These are phyloP conservation scores for Scheffersomyces stipitis DNA, from an alignment of 805 yeast species.

Conservation along the genomic window DNA sequence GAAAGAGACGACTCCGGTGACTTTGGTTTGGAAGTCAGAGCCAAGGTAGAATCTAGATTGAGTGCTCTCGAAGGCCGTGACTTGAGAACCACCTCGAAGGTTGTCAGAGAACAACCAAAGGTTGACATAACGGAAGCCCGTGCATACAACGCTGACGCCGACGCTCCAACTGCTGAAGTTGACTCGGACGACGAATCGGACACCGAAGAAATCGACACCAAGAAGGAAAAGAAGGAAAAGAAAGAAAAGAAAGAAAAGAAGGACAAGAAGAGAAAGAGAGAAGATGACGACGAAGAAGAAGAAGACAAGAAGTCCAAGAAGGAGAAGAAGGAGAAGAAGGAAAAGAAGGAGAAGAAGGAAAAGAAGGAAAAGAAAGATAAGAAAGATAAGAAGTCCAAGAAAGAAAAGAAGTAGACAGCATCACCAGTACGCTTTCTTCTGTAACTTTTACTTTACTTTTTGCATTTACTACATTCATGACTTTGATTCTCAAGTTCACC, in stretches of 20 bases:
- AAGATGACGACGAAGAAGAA: conserved; percentile 26
- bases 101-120: conserved; percentile 80
- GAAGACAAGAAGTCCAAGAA: conserved; percentile 18
- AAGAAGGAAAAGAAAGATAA: conserved; percentile 49
- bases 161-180: conserved; percentile 50
- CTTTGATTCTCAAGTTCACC: not conserved
- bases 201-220: conserved; percentile 27
- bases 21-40: conserved; percentile 86
- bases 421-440: too few species aligned
- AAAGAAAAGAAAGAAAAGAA: conserved; percentile 32
- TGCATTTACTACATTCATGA: not conserved
- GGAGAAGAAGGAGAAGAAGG: conserved; percentile 27
- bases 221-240: conserved; percentile 29
- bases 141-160: conserved; percentile 95
- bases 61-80: conserved; percentile 97
- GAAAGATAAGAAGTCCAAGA: conserved; percentile 37
- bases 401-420: conserved; percentile 33
- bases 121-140: conserved; percentile 80
- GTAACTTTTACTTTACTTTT: too few species aligned
- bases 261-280: conserved; percentile 24
- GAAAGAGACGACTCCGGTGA: conserved; percentile 96
- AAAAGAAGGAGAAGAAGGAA: conserved; percentile 54
- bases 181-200: conserved; percentile 35
- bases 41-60: conserved; percentile 91
- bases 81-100: conserved; percentile 82